Percentiles rank a stretch among this genome's conserved stretches.
These are phyloP conservation scores for Lodderomyces oxycetoniae DNA, from an alignment of 1,139 yeast genomes.

Conservation along the genomic window DNA sequence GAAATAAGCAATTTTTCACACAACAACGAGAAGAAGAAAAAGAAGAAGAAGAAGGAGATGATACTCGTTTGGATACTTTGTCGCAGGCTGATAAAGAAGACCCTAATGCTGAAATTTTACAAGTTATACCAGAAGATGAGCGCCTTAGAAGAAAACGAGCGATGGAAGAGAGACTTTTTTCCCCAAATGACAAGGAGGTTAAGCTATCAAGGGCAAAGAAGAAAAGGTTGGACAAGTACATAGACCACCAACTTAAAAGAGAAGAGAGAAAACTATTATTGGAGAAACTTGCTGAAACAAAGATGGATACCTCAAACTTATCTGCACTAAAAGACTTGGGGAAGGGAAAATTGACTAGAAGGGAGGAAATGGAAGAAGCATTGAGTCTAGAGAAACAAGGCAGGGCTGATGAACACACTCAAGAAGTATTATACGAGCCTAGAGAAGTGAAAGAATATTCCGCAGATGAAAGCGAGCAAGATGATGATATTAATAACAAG, in stretches of 20 bases:
- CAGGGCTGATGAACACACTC: slow-evolving; percentile 59
- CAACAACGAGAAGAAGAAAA: slow-evolving; percentile 17
- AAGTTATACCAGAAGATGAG: slow-evolving; percentile 51
- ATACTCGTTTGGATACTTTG: slow-evolving; percentile 1
- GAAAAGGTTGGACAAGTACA: slow-evolving; percentile 72
- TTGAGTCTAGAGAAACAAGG: slow-evolving; percentile 70
- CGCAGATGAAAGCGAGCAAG: slow-evolving; percentile 19
- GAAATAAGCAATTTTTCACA: slow-evolving; percentile 63
- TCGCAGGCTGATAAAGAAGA: slow-evolving; percentile 23
- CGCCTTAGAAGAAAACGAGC: slow-evolving; percentile 61
- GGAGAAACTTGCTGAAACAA: slow-evolving; percentile 65
- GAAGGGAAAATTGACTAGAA: slow-evolving; percentile 66
- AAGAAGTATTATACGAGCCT: slow-evolving; percentile 65
- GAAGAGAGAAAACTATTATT: slow-evolving; percentile 81
- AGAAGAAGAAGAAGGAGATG: neutral
- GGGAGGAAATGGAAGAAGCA: slow-evolving; percentile 72
- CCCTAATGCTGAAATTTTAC: slow-evolving; percentile 58
- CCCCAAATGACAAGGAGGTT: slow-evolving; percentile 53
- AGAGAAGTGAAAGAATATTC: slow-evolving; percentile 61
- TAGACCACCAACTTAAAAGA: slow-evolving; percentile 82
- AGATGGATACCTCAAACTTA: slow-evolving; percentile 64
- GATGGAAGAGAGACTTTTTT: slow-evolving; percentile 52
- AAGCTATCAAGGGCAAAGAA: slow-evolving; percentile 70
- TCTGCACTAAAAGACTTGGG: slow-evolving; percentile 77
- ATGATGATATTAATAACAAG: slow-evolving; percentile 10